Evolutionary conservation across 805 yeast genomes (phyloP), one percentile per base, ranked within the genome.

Genomic region (Brettanomyces bruxellensis): DNA sequence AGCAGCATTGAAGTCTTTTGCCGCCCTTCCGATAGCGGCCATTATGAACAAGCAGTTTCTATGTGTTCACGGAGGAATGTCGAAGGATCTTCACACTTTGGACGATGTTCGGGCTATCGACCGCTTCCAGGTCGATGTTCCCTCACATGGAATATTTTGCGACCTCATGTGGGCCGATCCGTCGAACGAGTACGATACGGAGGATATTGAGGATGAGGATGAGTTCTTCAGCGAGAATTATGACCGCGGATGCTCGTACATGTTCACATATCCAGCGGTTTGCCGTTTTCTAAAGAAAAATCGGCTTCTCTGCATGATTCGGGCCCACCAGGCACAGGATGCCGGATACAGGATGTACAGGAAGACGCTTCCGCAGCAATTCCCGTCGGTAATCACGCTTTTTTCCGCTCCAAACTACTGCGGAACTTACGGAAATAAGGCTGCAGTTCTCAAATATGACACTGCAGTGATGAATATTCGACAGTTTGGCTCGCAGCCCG

Each of bases 321-420:
- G 99, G 48, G 98, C 97, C 1, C 99, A 91, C 64, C 97, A 91
- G 67, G 97, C 97, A 1, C 99, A 91, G 65, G 97, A 91, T 64
- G 90, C 93, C 8, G 99, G 99, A 35, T 91, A 90, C 66, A 72
- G 96, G 61, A 93, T 93, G 87, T 91, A 91, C 67, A 84, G 83
- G 56, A 79, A 86, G 53, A 86, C 96, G 1, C 76, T 78, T 50
- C 73, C 85, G 4, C 81, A 89, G 58, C 95, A 95, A 11, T 91
- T 91, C 61, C 98, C 97, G 1, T 79, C 91, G 5, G 73, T 91
- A 36, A 76, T 91, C 62, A 89, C 98, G 3, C 79, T 91, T 68
- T 91, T 91, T 66, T 83, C 95, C 43, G 98, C 98, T 0, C 99
- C 98, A 4, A 91, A 91, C 64, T 91, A 91, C 66, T 72, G 90